Percentiles rank a stretch among this genome's conserved stretches.
These are phyloP conservation scores for Zygosaccharomyces pseudorouxii DNA, from an alignment of 805 yeast genomes.

Conservation along the genomic window DNA sequence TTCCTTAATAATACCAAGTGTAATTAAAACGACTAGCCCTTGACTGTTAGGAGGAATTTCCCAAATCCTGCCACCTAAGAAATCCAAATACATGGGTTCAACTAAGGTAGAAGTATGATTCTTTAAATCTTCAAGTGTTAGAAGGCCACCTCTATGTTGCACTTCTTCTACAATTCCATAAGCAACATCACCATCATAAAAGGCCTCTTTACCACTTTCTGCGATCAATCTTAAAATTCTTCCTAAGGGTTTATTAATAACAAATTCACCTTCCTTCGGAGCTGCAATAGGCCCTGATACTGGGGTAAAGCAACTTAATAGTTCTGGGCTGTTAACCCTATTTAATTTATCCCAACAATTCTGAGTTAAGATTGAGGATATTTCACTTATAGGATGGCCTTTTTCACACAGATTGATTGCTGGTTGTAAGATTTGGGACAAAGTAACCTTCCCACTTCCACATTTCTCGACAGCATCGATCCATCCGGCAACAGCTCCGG, in stretches of 20 bases:
- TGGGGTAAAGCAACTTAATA: conserved; percentile 25
- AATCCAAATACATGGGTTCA: conserved; percentile 54
- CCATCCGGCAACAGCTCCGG: conserved; percentile 83
- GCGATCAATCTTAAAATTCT: conserved; percentile 49
- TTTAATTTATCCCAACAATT: conserved; percentile 34
- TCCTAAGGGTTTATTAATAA: conserved; percentile 51
- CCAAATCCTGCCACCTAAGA: conserved; percentile 57
- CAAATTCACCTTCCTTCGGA: conserved; percentile 57
- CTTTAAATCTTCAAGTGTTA: conserved; percentile 52
- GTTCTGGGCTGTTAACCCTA: conserved; percentile 1
- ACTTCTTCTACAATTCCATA: conserved; percentile 55
- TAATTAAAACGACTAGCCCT: conserved; percentile 68
- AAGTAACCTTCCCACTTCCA: conserved; percentile 65
- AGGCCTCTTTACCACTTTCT: conserved; percentile 54
- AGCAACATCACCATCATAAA: conserved; percentile 68
- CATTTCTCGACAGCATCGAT: conserved; percentile 59
- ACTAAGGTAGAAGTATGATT: conserved; percentile 57
- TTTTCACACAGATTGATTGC: conserved; percentile 65
- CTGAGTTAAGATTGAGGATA: conserved; percentile 52
- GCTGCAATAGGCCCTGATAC: conserved; percentile 34
- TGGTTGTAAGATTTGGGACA: conserved; percentile 56
- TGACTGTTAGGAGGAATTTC: conserved; percentile 86
- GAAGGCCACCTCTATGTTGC: conserved; percentile 49
- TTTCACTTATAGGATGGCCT: conserved; percentile 61
- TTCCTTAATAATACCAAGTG: conserved; percentile 60